A percentile compares a stretch with the other conserved stretches of the same genome.
These are phyloP conservation scores for Ophiostoma novo-ulmi DNA, from an alignment of 2,329 filamentous ascomycete genomes.

Conservation along the genomic window DNA sequence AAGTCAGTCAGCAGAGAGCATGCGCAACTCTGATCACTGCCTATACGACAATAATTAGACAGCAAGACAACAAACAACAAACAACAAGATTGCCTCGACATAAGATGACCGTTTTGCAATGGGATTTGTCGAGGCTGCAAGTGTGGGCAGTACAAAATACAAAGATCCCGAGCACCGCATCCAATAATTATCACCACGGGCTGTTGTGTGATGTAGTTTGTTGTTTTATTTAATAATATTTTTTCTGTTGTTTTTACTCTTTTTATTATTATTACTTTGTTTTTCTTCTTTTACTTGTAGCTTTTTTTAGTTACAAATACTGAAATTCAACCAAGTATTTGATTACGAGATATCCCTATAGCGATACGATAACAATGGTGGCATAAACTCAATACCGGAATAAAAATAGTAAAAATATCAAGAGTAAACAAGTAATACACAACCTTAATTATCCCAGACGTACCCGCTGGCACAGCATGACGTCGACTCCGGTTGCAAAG, in stretches of 20 bases:
- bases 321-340: no score
- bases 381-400: background rate
- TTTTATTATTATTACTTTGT: no score
- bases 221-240: background rate
- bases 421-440: background rate
- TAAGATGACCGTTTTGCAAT: slow-evolving; percentile 6
- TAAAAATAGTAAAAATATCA: background rate
- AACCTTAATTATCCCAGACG: background rate
- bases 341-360: background rate
- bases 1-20: background rate
- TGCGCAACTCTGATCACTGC: slow-evolving; percentile 3
- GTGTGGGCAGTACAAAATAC: background rate
- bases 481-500: background rate
- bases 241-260: background rate
- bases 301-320: no score
- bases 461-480: slow-evolving; percentile 1
- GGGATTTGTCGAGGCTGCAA: slow-evolving; percentile 11
- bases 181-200: background rate
- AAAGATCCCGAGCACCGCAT: background rate
- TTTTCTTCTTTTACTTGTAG: no score
- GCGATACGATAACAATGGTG: background rate
- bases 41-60: background rate
- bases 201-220: background rate
- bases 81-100: background rate
- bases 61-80: background rate